Conservation (phyloP, 305 asterid species). For the Withania somnifera region DNA sequence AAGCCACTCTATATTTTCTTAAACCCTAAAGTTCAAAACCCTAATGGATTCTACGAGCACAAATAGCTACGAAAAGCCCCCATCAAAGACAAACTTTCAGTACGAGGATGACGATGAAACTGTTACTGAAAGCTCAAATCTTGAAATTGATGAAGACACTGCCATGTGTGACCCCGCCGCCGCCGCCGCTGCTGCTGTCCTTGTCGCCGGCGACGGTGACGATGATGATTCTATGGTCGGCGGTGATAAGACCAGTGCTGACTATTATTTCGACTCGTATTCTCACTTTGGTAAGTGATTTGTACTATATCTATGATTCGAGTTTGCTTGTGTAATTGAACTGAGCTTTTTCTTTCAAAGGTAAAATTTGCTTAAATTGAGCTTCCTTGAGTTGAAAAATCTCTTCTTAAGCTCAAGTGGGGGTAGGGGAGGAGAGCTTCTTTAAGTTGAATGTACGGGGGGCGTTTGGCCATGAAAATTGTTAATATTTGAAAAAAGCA, state of each 20-base stretch:
- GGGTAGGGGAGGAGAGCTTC: too few relatives aligned
- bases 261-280: constrained; percentile 94
- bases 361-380: background rate
- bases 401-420: too few relatives aligned
- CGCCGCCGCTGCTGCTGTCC: background rate
- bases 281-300: constrained; percentile 66
- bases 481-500: too few relatives aligned
- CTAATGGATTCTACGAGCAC: background rate
- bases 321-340: too few relatives aligned
- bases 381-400: background rate
- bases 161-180: constrained; percentile 39
- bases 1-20: background rate
- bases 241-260: constrained; percentile 82
- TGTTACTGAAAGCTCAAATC: constrained; percentile 52
- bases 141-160: constrained; percentile 48
- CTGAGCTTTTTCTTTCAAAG: background rate
- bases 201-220: too few relatives aligned
- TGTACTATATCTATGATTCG: background rate
- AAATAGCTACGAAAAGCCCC: background rate
- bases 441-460: too few relatives aligned
- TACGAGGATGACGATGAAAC: constrained; percentile 51
- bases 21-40: background rate
- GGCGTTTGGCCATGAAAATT: too few relatives aligned
- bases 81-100: constrained; percentile 47
- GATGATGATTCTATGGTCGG: constrained; percentile 23